These are phyloP conservation scores for Colletotrichum destructivum DNA, from an alignment of 2,329 filamentous ascomycete species.

Conservation along the genomic window DNA sequence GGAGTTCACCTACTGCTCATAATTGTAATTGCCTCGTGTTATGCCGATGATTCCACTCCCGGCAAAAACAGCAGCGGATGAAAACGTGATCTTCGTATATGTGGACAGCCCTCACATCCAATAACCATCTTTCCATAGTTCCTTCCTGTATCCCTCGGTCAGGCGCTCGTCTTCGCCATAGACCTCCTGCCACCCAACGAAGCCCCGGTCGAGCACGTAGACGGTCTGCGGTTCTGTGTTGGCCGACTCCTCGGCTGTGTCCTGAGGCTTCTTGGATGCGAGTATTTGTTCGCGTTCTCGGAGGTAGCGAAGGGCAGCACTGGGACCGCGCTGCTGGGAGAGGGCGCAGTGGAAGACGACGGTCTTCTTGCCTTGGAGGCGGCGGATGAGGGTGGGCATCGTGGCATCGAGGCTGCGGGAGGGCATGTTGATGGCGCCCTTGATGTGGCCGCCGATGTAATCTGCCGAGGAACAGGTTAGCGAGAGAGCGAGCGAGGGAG, in stretches of 20 bases:
- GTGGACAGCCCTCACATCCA: constrained; percentile 48
- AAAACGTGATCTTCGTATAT: no score
- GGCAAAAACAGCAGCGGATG: no score
- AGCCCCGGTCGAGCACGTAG: constrained; percentile 86
- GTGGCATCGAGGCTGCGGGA: constrained; percentile 79
- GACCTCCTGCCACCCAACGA: constrained; percentile 89
- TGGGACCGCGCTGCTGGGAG: constrained; percentile 90
- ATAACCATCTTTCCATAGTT: constrained; percentile 82
- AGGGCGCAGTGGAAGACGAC: constrained; percentile 97
- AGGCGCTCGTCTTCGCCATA: constrained; percentile 84
- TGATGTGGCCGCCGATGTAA: constrained; percentile 92
- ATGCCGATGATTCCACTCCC: no score
- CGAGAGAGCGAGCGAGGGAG: not conserved
- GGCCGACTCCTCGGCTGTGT: constrained; percentile 16
- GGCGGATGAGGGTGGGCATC: constrained; percentile 86
- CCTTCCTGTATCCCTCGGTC: constrained; percentile 87
- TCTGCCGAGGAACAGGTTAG: constrained; percentile 65
- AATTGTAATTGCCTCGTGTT: no score
- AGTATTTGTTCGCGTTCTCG: constrained; percentile 74
- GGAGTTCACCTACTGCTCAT: no score
- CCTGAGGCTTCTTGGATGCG: constrained; percentile 39
- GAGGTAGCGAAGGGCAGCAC: constrained; percentile 85
- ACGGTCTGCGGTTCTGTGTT: constrained; percentile 75
- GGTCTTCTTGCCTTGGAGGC: constrained; percentile 81
- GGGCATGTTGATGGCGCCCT: constrained; percentile 82